Evolutionary conservation across 345 rosid species (phyloP).

Genomic region (Pelargonium nanum): DNA sequence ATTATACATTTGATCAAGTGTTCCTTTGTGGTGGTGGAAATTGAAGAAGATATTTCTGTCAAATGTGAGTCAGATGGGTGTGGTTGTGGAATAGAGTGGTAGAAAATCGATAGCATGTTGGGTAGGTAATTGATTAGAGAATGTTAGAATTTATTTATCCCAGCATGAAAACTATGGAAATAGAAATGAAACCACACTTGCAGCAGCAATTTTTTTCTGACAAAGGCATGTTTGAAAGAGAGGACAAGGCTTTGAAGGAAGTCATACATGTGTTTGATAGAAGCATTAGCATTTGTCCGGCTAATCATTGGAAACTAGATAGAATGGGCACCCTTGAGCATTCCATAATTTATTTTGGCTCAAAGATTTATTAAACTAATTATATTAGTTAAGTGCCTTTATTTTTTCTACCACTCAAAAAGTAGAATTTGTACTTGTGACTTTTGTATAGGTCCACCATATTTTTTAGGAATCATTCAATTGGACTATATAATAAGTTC

Average conservation of each 20-base stretch:
- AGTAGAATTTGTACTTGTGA: neutral
- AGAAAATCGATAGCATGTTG: neutral
- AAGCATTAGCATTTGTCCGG: neutral
- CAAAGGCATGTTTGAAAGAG: neutral
- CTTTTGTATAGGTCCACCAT: no score
- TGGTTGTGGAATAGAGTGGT: neutral
- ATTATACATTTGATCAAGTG: neutral
- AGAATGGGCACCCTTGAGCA: neutral
- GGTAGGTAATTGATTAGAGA: neutral
- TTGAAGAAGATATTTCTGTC: neutral
- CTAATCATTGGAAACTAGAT: neutral
- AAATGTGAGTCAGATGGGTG: neutral
- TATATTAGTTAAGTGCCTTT: neutral
- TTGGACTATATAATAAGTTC: no score
- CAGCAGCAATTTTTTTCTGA: neutral
- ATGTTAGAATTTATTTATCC: neutral
- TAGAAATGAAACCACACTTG: neutral
- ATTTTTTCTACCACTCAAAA: neutral
- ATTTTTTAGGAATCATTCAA: no score
- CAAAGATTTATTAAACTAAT: neutral
- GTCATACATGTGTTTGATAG: neutral
- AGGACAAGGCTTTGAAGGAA: neutral
- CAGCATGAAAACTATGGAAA: neutral
- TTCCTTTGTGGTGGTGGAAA: neutral
- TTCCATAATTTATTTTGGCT: neutral